These are phyloP conservation scores for Letharia lupina DNA, from an alignment of 495 filamentous ascomycete genomes.

Conservation along the genomic window DNA sequence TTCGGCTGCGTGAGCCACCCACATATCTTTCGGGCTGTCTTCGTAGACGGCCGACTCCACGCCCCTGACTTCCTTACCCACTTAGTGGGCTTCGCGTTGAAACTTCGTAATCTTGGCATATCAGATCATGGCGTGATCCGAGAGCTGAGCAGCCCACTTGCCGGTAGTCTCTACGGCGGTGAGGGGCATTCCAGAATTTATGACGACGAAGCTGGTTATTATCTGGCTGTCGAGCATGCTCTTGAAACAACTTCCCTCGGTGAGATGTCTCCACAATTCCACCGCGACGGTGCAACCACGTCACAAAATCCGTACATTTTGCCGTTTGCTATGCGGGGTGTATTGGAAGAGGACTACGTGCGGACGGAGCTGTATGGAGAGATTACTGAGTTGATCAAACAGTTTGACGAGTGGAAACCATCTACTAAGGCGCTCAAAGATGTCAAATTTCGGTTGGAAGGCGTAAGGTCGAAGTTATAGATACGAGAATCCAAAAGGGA, in stretches of 20 bases:
- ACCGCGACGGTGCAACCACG: constrained; percentile 42
- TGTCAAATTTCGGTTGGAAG: constrained; percentile 92
- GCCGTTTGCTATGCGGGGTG: constrained; percentile 86
- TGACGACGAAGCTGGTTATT: constrained; percentile 82
- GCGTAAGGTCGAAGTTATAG: constrained; percentile 75
- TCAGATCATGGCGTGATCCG: constrained; percentile 88
- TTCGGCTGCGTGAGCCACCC: constrained; percentile 79
- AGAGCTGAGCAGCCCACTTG: constrained; percentile 79
- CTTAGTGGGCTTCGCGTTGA: constrained; percentile 85
- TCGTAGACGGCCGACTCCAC: constrained; percentile 88
- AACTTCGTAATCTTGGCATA: constrained; percentile 85
- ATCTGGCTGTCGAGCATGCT: constrained; percentile 74
- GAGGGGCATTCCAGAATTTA: constrained; percentile 93
- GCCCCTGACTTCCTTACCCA: constrained; percentile 90
- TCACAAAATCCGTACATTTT: constrained; percentile 76
- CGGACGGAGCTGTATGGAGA: constrained; percentile 68
- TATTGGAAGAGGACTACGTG: constrained; percentile 88
- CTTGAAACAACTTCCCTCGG: constrained; percentile 68
- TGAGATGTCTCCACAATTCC: constrained; percentile 42
- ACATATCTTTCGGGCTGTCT: constrained; percentile 86
- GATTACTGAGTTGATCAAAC: constrained; percentile 65
- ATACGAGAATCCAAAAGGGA: not conserved
- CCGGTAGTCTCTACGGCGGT: constrained; percentile 82
- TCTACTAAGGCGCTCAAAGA: constrained; percentile 83
- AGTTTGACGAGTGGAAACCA: constrained; percentile 94